Base-by-base conservation (phyloP, 2,329 filamentous ascomycete genomes). In the Beauveria rudraprayagi region DNA sequence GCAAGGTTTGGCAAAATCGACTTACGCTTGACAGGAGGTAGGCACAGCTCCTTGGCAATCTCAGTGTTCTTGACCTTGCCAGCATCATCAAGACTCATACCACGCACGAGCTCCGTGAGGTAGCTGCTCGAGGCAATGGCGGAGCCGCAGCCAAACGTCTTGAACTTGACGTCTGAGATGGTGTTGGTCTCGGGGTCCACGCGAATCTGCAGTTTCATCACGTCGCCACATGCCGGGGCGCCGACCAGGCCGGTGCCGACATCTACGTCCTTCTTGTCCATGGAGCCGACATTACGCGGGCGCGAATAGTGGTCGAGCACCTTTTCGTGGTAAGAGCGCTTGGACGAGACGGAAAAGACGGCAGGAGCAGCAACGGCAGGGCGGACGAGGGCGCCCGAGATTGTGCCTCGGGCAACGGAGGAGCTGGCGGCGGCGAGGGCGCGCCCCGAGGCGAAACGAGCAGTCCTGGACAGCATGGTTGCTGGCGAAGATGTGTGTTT, bases 111-210 rank as follows among this genome's bases (percentile, higher is more conserved):
- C 77, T 96, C 92, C n/a, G 94, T 99, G 69, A 99, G 78, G 74
- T 99, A 99, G 71, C 89, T 94, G 63, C 90, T 95, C 65, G 89
- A 93, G 48, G 94, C 94, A 76, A 99, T 99, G 66, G 94, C 94
- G 34, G 88, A 92, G 60, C 92, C 92, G 74, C 92, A 97, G 56
- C 92, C 92, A 72, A 97, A 97, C 0, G 92, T 97, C 86, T 97
- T 97, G 85, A 97, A 97, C 78, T 95, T 94, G 73, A 96, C 92
- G 69, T 97, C 93, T 69, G 87, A 87, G 73, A 97, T 97, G 68
- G 87, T 93, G 74, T 94, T 90, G 70, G 86, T 91, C 68, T 88
- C 82, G 66, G 90, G 90, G 77, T 97, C 92, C 69, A 97, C 92
- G 62, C 91, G 88, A 76, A 94, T 95, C 71, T 77, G 72, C 7